phyloP scores from a whole-genome alignment of 1,284 basidiomycete species.

The Cryptococcus amylolentus region DNA sequence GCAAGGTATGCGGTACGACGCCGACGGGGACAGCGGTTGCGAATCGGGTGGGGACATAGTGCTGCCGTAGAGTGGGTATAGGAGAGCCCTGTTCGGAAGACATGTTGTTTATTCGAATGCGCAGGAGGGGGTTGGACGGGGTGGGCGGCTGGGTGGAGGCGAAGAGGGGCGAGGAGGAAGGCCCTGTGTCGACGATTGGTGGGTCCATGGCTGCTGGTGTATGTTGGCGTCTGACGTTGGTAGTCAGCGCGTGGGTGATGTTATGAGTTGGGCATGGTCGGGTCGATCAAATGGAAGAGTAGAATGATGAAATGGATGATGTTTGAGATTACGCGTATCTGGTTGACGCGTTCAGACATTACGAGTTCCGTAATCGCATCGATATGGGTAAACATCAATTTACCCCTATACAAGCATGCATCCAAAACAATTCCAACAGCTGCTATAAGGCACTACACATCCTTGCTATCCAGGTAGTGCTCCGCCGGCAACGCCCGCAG shows the following conservation, averaged over 20 bases:
- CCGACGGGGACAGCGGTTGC: constrained; percentile 48
- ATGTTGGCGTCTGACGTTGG: background rate
- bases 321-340: too few species aligned
- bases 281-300: too few species aligned
- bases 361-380: too few species aligned
- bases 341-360: too few species aligned
- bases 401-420: background rate
- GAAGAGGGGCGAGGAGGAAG: background rate
- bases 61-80: constrained; percentile 28
- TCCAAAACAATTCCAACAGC: background rate
- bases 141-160: background rate
- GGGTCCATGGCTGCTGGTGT: background rate
- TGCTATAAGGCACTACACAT: background rate
- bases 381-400: too few species aligned
- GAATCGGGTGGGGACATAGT: constrained; percentile 57
- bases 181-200: background rate
- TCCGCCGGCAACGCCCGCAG: constrained; percentile 57
- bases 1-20: constrained; percentile 58
- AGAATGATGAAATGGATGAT: too few species aligned
- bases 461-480: constrained; percentile 54
- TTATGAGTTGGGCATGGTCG: too few species aligned
- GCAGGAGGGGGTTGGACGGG: constrained; percentile 24
- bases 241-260: background rate
- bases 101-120: constrained; percentile 51
- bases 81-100: constrained; percentile 45